Evolutionary conservation across 495 filamentous ascomycete species (phyloP), one percentile per base, ranked within the genome.

Genomic region (Penicillium pancosmium): DNA sequence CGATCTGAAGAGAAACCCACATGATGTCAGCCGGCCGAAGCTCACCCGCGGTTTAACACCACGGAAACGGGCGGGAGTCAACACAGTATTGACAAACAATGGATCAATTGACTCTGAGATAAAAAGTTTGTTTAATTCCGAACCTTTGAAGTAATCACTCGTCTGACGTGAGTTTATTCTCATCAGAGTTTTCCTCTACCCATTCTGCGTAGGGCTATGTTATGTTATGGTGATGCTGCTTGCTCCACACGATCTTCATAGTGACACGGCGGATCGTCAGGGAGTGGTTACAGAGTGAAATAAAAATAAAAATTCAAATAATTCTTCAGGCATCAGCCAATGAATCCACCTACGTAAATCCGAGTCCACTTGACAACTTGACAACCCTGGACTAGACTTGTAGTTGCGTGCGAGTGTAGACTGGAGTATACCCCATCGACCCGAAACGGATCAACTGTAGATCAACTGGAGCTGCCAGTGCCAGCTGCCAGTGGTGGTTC

Each of bases 371-470:
- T 23, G 23, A 4, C 23, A 23, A 23, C 23, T 23, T 23, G 23
- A 23, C 23, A 23, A 23, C 23, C 23, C 23, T 23, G 23, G 23
- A 3, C 23, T 23, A 23, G 23, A 23, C 23, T 23, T 23, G 23
- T 23, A 23, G 23, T 23, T 23, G 23, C 23, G 23, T 23, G 4
- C 23, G 27, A 31, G 27, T 31, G 27, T 31, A 31, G 23, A 23
- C 23, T 23, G 23, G 23, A 23, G 27, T 31, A 4, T 31, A 31
- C 27, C 43, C 58, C 62, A 65, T 62, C 58, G 34, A 61, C 52
- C 38, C 54, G 53, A 66, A 66, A 66, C 62, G 54, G 21, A 35
- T 46, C 38, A 41, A 40, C 64, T 55, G 63, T 54, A 48, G 66
- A 68, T 68, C 66, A 57, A 66, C 57, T 33, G 33, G 21, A 56